These are phyloP conservation scores for Cystofilobasidium capitatum DNA, from an alignment of 768 basidiomycete species.

Conservation along the genomic window DNA sequence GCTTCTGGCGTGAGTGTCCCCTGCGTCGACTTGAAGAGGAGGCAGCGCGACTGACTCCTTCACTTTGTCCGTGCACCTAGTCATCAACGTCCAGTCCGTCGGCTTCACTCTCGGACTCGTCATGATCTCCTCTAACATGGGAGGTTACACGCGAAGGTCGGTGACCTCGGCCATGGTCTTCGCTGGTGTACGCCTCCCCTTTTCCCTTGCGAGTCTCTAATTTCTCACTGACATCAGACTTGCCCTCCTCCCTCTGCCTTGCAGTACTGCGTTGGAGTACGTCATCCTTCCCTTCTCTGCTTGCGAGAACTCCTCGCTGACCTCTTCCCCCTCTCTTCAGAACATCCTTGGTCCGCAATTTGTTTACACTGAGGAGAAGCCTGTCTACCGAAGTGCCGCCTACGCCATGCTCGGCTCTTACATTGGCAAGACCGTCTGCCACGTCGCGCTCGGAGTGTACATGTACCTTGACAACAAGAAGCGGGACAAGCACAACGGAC, in stretches of 20 bases:
- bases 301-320: background rate
- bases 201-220: background rate
- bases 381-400: slow-evolving; percentile 36
- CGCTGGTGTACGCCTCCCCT: slow-evolving; percentile 33
- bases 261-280: slow-evolving; percentile 24
- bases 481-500: slow-evolving; percentile 34
- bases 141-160: slow-evolving; percentile 35
- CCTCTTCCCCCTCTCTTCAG: background rate
- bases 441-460: slow-evolving; percentile 32
- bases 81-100: slow-evolving; percentile 33
- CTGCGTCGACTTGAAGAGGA: background rate
- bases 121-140: slow-evolving; percentile 39
- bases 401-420: slow-evolving; percentile 37
- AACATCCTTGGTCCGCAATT: slow-evolving; percentile 35
- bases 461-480: slow-evolving; percentile 37
- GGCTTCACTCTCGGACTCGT: slow-evolving; percentile 41
- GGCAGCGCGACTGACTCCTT: background rate
- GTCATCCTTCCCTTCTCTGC: background rate
- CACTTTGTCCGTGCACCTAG: background rate
- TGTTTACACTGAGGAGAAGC: slow-evolving; percentile 33
- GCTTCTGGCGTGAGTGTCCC: slow-evolving; percentile 32
- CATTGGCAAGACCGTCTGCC: slow-evolving; percentile 34
- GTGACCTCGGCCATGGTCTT: slow-evolving; percentile 38
- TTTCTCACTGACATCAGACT: background rate
- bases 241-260: background rate